Base-by-base conservation (phyloP, 2,329 filamentous ascomycete species). In the Alternaria triticimaculans region DNA sequence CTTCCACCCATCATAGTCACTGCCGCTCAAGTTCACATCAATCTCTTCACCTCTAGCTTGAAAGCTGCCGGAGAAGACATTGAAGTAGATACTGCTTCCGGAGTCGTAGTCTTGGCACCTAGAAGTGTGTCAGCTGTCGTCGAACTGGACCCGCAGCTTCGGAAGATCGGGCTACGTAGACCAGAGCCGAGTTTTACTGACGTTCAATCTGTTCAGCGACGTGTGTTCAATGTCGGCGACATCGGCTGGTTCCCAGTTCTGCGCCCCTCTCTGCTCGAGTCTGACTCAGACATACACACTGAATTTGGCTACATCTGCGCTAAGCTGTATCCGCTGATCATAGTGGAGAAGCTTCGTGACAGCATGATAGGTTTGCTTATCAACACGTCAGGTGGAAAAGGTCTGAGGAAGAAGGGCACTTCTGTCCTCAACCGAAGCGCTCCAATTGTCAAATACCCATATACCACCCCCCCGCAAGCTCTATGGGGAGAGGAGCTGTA, bases 351-450 rank as follows among this genome's bases (percentile, higher is more conserved):
- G 55, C 15, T 50, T 14, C n/a, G 30, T 0, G 55, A 58, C 10
- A 26, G 30, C 6, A 58, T 58, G 55, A 2, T 58, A 5, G 55
- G 44, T 3, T 44, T 58, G 4, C 15, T 49, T 3, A 58, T 58
- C 3, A 41, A 26, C 6, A 49, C 55, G 2, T 28, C 55, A 2
- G 44, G 44, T 1, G 55, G 18, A 12, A 25, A 28, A 4, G 55
- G 44, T 4, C 8, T 58, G 5, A 18, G 10, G 2, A 10, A 4
- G 2, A 49, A 49, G 8, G 6, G n/a, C 2, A 2, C 10, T 20
- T 20, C 46, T 9, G 10, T 49, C 6, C 20, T 7, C 2, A 20
- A 9, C 3, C 46, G 46, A 8, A 49, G 46, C 7, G 25, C 12
- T 8, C 25, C 6, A 6, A 3, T 49, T 5, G 46, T 28, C 6